Conservation (phyloP, 2,329 filamentous ascomycete genomes). For the Delphinella strobiligena region DNA sequence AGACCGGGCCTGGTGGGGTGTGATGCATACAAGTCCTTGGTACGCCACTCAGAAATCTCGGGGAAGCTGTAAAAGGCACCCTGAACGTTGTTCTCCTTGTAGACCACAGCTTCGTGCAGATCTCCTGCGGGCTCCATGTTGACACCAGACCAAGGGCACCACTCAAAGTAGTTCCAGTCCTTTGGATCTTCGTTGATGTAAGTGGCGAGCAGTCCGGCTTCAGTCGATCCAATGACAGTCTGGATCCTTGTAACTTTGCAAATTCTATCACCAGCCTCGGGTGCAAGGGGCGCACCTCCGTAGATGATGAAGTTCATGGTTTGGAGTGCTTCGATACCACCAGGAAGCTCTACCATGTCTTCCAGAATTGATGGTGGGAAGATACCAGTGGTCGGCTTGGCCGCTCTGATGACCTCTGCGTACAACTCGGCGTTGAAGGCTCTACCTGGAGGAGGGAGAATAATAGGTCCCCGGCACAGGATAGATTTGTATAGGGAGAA, state of each 20-base stretch:
- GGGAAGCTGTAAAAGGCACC: conserved; percentile 21
- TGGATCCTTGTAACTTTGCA: conserved; percentile 4
- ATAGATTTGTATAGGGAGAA: conserved; percentile 9
- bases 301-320: conserved; percentile 10
- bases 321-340: conserved; percentile 9
- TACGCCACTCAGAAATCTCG: conserved; percentile 16
- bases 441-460: conserved; percentile 6
- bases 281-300: conserved; percentile 8
- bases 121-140: conserved; percentile 11
- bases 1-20: conserved; percentile 17
- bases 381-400: conserved; percentile 10
- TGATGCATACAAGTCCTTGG: conserved; percentile 17
- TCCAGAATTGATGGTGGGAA: conserved; percentile 11
- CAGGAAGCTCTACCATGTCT: conserved; percentile 8
- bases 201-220: conserved; percentile 10
- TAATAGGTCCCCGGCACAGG: conserved; percentile 7
- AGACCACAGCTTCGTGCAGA: conserved; percentile 25
- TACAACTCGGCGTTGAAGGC: conserved; percentile 10
- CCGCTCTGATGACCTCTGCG: conserved; percentile 11
- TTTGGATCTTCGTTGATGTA: conserved; percentile 10
- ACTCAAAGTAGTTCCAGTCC: conserved; percentile 14
- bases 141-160: conserved; percentile 10
- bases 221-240: conserved; percentile 10
- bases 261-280: conserved; percentile 9
- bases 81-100: conserved; percentile 20